phyloP scores from a whole-genome alignment of 2,329 filamentous ascomycete species.

The Microdochium nivale region DNA sequence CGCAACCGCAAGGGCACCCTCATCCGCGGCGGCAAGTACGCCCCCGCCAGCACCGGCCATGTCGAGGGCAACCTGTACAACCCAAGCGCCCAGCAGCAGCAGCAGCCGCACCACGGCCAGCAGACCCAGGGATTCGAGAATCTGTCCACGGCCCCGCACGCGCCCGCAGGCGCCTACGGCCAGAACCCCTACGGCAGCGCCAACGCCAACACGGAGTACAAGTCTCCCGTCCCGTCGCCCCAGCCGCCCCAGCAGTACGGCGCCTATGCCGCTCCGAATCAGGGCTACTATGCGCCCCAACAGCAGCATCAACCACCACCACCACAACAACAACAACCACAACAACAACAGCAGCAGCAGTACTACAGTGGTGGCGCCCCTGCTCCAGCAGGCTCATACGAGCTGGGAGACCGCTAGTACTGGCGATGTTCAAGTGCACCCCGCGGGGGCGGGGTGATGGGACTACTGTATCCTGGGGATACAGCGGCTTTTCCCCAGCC shows the following conservation, averaged over 20 bases:
- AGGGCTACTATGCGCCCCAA: background rate
- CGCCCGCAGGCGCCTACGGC: constrained; percentile 1
- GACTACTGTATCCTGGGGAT: too few relatives aligned
- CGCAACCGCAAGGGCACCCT: constrained; percentile 12
- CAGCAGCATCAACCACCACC: too few relatives aligned
- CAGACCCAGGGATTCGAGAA: background rate
- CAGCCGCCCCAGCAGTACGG: constrained; percentile 2
- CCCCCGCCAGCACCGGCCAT: constrained; percentile 7
- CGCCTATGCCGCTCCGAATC: background rate
- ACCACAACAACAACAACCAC: too few relatives aligned
- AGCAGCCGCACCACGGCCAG: background rate
- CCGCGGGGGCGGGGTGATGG: too few relatives aligned
- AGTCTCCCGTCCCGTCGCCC: constrained; percentile 4
- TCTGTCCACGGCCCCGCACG: background rate
- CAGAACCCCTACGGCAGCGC: constrained; percentile 1
- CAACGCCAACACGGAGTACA: constrained; percentile 10
- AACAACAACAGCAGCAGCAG: background rate
- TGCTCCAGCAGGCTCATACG: background rate
- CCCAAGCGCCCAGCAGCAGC: background rate
- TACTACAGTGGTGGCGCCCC: background rate
- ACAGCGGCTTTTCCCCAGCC: too few relatives aligned
- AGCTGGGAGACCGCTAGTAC: background rate
- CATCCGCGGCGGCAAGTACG: constrained; percentile 9
- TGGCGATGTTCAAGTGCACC: too few relatives aligned
- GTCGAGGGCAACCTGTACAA: constrained; percentile 3